A percentile compares a stretch with the other conserved stretches of the same genome.
Conservation (phyloP, 2,329 filamentous ascomycete genomes). For the Calonectria hawksworthii region DNA sequence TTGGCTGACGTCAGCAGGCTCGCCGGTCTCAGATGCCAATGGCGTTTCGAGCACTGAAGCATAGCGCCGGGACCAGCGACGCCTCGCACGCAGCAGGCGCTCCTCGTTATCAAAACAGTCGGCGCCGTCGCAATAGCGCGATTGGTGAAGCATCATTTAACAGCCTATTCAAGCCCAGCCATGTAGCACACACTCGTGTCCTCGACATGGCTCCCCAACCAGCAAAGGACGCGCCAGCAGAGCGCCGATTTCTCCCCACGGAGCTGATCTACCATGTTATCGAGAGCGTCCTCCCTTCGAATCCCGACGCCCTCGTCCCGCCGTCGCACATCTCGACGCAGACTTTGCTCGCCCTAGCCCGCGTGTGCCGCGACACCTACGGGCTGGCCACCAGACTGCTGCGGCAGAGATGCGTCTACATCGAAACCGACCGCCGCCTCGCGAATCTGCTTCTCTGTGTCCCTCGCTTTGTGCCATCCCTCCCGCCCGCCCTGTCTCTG, state of each 20-base stretch:
- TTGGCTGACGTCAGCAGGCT: conserved; percentile 13
- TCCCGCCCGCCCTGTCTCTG: conserved; percentile 48
- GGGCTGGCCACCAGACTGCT: conserved; percentile 57
- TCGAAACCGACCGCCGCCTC: conserved; percentile 56
- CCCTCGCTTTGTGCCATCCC: conserved; percentile 46
- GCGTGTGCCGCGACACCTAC: conserved; percentile 59
- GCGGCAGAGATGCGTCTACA: conserved; percentile 60
- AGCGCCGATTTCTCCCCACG: conserved; percentile 45
- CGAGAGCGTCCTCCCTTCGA: conserved; percentile 52
- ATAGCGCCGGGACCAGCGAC: neutral
- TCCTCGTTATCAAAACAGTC: conserved; percentile 14
- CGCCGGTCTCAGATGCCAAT: conserved; percentile 10
- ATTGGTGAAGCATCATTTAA: conserved; percentile 15
- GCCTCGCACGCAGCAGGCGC: neutral
- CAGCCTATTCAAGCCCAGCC: neutral
- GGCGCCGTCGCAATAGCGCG: conserved; percentile 24
- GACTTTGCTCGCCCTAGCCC: conserved; percentile 59
- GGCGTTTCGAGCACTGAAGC: neutral
- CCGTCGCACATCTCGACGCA: conserved; percentile 57
- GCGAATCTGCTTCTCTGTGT: conserved; percentile 52
- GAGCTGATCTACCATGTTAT: conserved; percentile 54
- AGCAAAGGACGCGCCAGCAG: conserved; percentile 11
- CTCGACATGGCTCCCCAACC: conserved; percentile 24
- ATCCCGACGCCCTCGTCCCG: conserved; percentile 49
- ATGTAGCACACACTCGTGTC: conserved; percentile 23